Percentiles rank a stretch among this genome's conserved stretches.
Conservation (phyloP, 257 asterid genomes). For the Haberlea rhodopensis region DNA sequence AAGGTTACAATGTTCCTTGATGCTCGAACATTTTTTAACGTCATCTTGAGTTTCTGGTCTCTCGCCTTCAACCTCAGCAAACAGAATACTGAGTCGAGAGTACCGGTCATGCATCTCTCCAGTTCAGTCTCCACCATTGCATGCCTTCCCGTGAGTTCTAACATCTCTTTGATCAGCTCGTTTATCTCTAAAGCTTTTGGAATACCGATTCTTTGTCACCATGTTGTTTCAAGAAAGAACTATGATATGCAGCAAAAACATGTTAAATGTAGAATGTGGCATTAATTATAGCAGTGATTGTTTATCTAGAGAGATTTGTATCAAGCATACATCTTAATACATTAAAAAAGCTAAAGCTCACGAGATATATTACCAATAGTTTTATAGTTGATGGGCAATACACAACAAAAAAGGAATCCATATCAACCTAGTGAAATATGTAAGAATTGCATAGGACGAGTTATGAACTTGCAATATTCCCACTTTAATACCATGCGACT, state of each 20-base stretch:
- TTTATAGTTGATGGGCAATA: too few relatives aligned
- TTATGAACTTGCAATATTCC: background rate
- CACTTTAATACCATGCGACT: background rate
- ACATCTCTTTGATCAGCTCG: slow-evolving; percentile 73
- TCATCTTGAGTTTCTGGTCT: slow-evolving; percentile 82
- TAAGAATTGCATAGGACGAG: background rate
- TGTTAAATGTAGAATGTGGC: background rate
- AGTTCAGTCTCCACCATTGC: slow-evolving; percentile 69
- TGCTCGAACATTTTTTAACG: slow-evolving; percentile 60
- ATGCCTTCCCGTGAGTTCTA: slow-evolving; percentile 74
- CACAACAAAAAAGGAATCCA: too few relatives aligned
- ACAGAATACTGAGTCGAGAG: slow-evolving; percentile 86
- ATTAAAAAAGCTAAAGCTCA: too few relatives aligned
- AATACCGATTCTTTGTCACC: slow-evolving; percentile 76
- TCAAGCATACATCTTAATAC: too few relatives aligned
- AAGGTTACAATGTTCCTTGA: slow-evolving; percentile 44
- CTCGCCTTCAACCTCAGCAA: slow-evolving; percentile 98
- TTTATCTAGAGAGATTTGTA: background rate
- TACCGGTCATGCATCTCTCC: slow-evolving; percentile 83
- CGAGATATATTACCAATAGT: too few relatives aligned
- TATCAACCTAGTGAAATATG: too few relatives aligned
- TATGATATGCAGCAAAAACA: slow-evolving; percentile 29
- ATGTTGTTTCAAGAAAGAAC: slow-evolving; percentile 83
- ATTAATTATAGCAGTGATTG: background rate
- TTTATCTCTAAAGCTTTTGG: slow-evolving; percentile 83